Evolutionary conservation across 2,329 filamentous ascomycete species (phyloP).

Genomic region (Emergomyces orientalis): DNA sequence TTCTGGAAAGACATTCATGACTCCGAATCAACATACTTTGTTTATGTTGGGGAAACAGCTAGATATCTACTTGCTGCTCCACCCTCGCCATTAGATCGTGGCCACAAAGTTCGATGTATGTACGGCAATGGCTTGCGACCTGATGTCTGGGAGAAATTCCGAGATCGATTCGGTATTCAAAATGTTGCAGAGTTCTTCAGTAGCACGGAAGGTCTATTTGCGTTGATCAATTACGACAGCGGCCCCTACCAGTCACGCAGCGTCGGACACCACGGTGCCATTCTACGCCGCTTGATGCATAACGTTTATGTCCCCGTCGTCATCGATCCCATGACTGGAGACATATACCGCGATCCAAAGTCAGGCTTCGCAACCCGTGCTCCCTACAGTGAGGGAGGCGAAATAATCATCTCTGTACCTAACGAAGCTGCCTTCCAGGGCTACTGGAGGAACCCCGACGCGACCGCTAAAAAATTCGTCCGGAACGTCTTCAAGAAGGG

Average conservation of each 20-base stretch:
- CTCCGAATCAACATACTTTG: slow-evolving; percentile 58
- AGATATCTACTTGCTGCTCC: slow-evolving; percentile 63
- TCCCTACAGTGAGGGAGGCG: slow-evolving; percentile 60
- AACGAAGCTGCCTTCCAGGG: slow-evolving; percentile 54
- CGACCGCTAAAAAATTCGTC: slow-evolving; percentile 58
- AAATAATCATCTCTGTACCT: slow-evolving; percentile 59
- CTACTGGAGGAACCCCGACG: slow-evolving; percentile 59
- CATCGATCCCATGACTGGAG: slow-evolving; percentile 59
- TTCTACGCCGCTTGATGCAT: slow-evolving; percentile 46
- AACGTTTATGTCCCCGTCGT: slow-evolving; percentile 56
- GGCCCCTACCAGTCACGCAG: slow-evolving; percentile 54
- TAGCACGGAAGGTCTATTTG: slow-evolving; percentile 62
- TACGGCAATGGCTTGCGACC: slow-evolving; percentile 46
- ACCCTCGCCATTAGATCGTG: slow-evolving; percentile 36
- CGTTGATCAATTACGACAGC: slow-evolving; percentile 50
- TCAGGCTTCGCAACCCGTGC: slow-evolving; percentile 59
- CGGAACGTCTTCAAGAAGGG: slow-evolving; percentile 57
- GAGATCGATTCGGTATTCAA: slow-evolving; percentile 29
- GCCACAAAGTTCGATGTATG: slow-evolving; percentile 39
- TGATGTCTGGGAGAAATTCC: slow-evolving; percentile 58
- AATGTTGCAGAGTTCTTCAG: slow-evolving; percentile 68
- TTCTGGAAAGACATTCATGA: slow-evolving; percentile 67
- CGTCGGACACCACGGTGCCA: slow-evolving; percentile 61
- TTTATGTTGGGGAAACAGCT: slow-evolving; percentile 70
- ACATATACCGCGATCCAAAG: slow-evolving; percentile 54